Base-by-base conservation (phyloP, 306 rosid genomes). In the Quercus ilex region DNA sequence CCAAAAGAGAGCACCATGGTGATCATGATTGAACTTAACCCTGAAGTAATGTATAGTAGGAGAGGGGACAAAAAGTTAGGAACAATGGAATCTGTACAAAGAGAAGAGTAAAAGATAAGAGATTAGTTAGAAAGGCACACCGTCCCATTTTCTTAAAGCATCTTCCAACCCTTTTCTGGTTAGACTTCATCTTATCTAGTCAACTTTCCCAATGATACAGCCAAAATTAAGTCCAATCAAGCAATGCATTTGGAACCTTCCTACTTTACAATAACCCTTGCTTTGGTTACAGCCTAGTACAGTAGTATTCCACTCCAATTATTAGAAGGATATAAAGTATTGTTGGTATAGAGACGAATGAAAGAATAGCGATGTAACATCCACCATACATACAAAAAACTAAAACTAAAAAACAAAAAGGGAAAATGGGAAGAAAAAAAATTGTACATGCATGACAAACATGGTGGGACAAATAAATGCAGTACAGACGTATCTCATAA, bases 131-230 rank as follows among this genome's bases (percentile, higher is more conserved):
- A 49, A 58, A 57, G 58, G 71, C 43, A 10, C 74, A 69, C 86
- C 80, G 77, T 21, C 86, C 86, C 80, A 74, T 55, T 69, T 78
- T 71, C 20, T 49, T 59, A 5, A 55, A 78, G 79, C 68, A 43
- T 7, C 59, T 35, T 51, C 38, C 23, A 17, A 4, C 52, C 79
- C 13, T 23, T 35, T 69, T 18, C n/a, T 58, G 2, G 13, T 49
- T 60, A 53, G 23, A 46, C 21, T 75, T 63, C 30, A 38, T 26
- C 30, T 4, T 5, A 14, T 4, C 4, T 17, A 13, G 74, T 76
- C 73, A 76, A 79, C 83, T 21, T 71, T 28, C 57, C 6, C 30
- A 58, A 59, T 19, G 4, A 59, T 28, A 38, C 26, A 12, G 1
- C 72, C 52, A 17, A 35, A n/a, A 30, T 19, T 19, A 6, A 65